phyloP scores from a whole-genome alignment of 805 yeast species.

The Lipomyces starkeyi region DNA sequence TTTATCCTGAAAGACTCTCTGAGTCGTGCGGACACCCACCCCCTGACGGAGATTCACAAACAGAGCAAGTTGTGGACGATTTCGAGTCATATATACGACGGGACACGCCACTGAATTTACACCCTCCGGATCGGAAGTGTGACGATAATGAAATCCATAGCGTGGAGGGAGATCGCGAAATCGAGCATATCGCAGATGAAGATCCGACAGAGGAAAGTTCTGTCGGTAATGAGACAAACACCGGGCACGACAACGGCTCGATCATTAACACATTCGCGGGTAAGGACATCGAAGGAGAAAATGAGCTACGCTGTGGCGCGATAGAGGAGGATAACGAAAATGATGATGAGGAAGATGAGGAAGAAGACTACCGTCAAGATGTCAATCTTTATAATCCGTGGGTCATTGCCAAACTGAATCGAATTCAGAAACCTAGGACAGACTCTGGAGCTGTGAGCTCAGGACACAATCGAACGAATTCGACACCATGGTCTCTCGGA shows the following conservation, averaged over 20 bases:
- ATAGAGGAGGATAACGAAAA: background rate
- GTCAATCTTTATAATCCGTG: conserved; percentile 18
- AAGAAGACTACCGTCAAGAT: conserved; percentile 3
- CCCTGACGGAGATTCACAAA: background rate
- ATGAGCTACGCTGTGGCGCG: background rate
- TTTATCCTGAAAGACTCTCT: conserved; percentile 7
- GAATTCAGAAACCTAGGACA: conserved; percentile 1
- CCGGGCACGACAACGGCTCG: conserved; percentile 7
- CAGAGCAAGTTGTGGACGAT: background rate
- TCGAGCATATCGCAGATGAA: background rate
- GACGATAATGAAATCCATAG: too few species aligned
- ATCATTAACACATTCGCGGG: background rate
- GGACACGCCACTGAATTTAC: background rate
- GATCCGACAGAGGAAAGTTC: background rate
- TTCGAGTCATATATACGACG: background rate
- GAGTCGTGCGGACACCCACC: background rate
- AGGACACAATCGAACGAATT: background rate
- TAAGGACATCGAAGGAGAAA: conserved; percentile 3
- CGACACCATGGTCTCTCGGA: background rate
- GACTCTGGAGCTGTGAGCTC: background rate
- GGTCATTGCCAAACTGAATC: conserved; percentile 17
- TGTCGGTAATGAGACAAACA: background rate
- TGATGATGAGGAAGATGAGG: background rate
- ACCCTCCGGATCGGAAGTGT: background rate
- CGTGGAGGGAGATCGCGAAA: background rate